These are phyloP conservation scores for Podospora tetraspora DNA, from an alignment of 495 filamentous ascomycete genomes.

Conservation along the genomic window DNA sequence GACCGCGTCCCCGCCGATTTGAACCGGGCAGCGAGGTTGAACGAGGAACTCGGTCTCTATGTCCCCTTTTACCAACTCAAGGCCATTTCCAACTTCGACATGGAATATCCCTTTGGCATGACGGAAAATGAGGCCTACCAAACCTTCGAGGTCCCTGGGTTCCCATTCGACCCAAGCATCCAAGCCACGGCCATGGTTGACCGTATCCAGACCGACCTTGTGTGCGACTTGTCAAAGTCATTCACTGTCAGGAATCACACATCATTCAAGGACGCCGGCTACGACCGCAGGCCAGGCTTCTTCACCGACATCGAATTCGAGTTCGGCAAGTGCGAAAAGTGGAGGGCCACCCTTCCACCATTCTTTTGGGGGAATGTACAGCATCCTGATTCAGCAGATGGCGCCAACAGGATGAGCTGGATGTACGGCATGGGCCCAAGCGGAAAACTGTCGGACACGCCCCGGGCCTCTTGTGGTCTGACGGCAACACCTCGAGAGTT, in stretches of 20 bases:
- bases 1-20: not conserved
- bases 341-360: not conserved
- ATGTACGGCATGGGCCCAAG: not conserved
- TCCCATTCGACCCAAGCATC: not conserved
- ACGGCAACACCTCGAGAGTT: not conserved
- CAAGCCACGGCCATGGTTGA: not conserved
- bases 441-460: not conserved
- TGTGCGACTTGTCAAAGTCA: not conserved
- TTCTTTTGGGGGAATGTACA: fast-evolving
- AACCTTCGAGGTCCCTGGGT: not conserved
- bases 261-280: not conserved
- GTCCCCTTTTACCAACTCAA: not conserved
- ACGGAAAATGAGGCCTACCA: not conserved
- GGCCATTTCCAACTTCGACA: not conserved
- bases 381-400: not conserved
- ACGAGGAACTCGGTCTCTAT: not conserved
- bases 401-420: not conserved
- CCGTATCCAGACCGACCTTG: not conserved
- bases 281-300: not conserved
- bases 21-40: not conserved
- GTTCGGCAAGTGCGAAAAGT: not conserved
- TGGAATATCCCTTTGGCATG: not conserved
- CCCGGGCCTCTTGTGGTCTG: not conserved
- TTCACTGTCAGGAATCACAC: not conserved
- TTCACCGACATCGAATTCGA: not conserved